Evolutionary conservation across 345 rosid genomes (phyloP), one percentile per base, ranked within the genome.

Genomic region (Rhizophora mangle): DNA sequence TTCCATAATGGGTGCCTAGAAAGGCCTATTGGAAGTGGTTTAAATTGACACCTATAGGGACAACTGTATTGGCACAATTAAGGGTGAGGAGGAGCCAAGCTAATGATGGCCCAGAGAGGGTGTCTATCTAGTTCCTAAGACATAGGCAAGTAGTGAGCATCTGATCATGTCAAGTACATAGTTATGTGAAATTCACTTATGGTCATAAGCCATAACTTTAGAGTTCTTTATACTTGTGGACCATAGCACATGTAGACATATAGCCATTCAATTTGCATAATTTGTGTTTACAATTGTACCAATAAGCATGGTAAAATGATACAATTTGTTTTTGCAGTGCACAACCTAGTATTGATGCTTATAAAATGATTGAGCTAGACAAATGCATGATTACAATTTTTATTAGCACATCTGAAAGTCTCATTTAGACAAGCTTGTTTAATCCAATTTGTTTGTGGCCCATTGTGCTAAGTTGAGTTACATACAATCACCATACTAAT

Each of bases 21-120:
- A 19, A 61, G 64, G 43, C 70, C 64, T 43, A 27, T 74, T 60
- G 78, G 70, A 55, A 39, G 53, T 65, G 71, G 58, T 64, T 73
- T 36, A 10, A 79, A 65, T 80, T 80, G 76, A 84, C 85, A 79
- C 54, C 34, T 80, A 79, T 32, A 63, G 57, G 20, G 85, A 84
- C 82, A 54, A 67, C 26, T 61, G 76, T 32, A 21, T 3, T 56
- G 26, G 49, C 74, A 60, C 74, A 31, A 47, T 69, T 34, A 24
- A 6, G 60, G 61, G 72, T 7, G 9, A 24, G 37, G 9, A 8
- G 37, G 37, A 34, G 37, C 37, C 8, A 34, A 31, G 34, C 34
- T 6, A 31, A 31, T 31, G 34, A 31, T 7, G 37, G 9, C 37
- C 37, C 10, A 9, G 57, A 70, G 21, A 2, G 3, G n/a, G 20